A percentile compares a stretch with the other conserved stretches of the same genome.
Evolutionary conservation across 257 asterid genomes (phyloP).

Genomic region (Solanum tacnaense): DNA sequence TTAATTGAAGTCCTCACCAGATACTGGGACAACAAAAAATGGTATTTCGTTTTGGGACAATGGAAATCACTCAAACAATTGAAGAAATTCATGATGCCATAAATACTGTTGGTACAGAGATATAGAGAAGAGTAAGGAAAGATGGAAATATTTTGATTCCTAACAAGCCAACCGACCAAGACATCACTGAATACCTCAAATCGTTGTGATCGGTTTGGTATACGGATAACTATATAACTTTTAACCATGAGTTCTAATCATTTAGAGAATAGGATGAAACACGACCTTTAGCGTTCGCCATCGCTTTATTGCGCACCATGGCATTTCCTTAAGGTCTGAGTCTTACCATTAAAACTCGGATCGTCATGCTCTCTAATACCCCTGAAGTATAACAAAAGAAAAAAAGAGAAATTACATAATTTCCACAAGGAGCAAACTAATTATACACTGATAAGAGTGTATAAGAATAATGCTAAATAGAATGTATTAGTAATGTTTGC

Average conservation of each 20-base stretch:
- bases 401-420: too few species aligned
- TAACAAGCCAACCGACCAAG: neutral
- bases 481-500: too few species aligned
- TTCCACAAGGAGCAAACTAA: neutral
- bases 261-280: neutral
- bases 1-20: neutral
- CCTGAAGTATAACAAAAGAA: neutral
- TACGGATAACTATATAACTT: too few species aligned
- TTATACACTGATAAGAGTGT: too few species aligned
- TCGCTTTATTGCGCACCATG: too few species aligned
- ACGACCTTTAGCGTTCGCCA: neutral
- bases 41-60: neutral
- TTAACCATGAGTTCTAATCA: neutral
- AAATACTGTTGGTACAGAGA: too few species aligned
- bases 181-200: neutral
- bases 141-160: neutral
- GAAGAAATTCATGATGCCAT: neutral
- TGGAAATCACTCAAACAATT: too few species aligned
- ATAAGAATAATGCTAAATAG: neutral
- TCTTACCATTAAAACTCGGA: neutral
- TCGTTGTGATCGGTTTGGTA: neutral
- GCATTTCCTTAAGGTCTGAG: too few species aligned
- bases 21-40: neutral
- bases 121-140: neutral
- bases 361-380: neutral